Base-by-base conservation (phyloP, 805 yeast genomes). In the Candida ulmi region DNA sequence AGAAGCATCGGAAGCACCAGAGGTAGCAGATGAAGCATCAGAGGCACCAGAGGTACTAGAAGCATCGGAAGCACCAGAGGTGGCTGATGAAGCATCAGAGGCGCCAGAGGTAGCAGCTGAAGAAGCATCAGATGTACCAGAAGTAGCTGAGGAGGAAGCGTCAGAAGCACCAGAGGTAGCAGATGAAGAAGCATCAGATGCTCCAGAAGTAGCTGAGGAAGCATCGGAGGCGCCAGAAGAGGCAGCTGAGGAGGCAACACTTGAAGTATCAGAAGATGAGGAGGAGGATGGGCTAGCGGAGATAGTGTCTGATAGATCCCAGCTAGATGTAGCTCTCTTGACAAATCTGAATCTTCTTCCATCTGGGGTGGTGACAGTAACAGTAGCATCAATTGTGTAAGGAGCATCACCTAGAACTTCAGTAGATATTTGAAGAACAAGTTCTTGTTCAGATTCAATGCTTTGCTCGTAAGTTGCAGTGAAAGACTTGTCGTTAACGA, bases 241-340 rank as follows among this genome's bases (percentile, higher is more conserved):
- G 9, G 24, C 30, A 35, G 38, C 17, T 3, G 41, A 27, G 17
- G 24, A 37, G 5, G 37, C 24, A 16, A 34, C 17, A 5, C 21
- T 16, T 12, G 34, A 17, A 8, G 37, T 11, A 12, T 15, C 6
- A n/a, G 43, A 33, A 11, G 40, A 15, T 11, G 37, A 17, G 12
- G 33, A 23, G 9, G 21, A 11, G 3, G 37, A 12, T n/a, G n/a
- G n/a, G n/a, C n/a, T n/a, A n/a, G n/a, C 24, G 24, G 9, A 21
- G 24, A 6, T 21, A 9, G 9, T 7, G 24, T 23, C 36, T n/a
- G 32, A 33, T 4, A 36, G 19, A 24, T 11, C 28, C 7, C 36
- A 37, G 11, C 13, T 18, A 11, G 39, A 17, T 24, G 29, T 36
- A 21, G 43, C 31, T 30, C 47, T 40, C 35, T 38, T 41, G 8